A percentile compares a stretch with the other conserved stretches of the same genome.
phyloP scores from a whole-genome alignment of 1,284 basidiomycete genomes.

The Ceratobasidium sp. region DNA sequence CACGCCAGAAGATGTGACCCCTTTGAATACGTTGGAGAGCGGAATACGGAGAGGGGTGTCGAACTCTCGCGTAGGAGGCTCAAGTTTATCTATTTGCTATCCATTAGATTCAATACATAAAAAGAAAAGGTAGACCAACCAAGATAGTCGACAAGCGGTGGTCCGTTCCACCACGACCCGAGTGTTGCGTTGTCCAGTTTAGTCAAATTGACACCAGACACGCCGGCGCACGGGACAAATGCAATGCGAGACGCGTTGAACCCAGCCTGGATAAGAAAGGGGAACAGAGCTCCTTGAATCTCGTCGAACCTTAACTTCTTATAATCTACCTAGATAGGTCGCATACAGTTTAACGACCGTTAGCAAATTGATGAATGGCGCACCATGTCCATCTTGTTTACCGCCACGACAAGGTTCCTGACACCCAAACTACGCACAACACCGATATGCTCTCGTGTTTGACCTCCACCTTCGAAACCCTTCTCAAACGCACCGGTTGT shows the following conservation, averaged over 20 bases:
- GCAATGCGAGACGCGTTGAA: slow-evolving; percentile 83
- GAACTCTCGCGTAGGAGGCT: slow-evolving; percentile 85
- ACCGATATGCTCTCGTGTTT: slow-evolving; percentile 96
- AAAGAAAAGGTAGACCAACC: not conserved
- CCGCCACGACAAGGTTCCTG: slow-evolving; percentile 89
- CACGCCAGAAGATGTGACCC: slow-evolving; percentile 75
- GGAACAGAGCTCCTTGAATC: slow-evolving; percentile 79
- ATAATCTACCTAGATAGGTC: slow-evolving; percentile 79
- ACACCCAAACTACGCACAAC: slow-evolving; percentile 96
- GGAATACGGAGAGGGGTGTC: slow-evolving; percentile 86
- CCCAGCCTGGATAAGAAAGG: slow-evolving; percentile 90
- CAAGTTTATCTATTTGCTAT: slow-evolving; percentile 73
- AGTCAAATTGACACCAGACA: slow-evolving; percentile 90
- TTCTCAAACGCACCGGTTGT: slow-evolving; percentile 94
- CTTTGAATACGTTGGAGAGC: slow-evolving; percentile 95
- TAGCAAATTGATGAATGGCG: slow-evolving; percentile 51
- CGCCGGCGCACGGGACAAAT: slow-evolving; percentile 92
- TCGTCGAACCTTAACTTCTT: slow-evolving; percentile 85
- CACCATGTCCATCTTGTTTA: slow-evolving; percentile 96
- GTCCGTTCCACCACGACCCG: slow-evolving; percentile 85
- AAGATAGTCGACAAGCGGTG: slow-evolving; percentile 78
- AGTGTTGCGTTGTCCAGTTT: slow-evolving; percentile 65
- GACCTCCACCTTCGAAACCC: slow-evolving; percentile 93
- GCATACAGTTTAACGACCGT: slow-evolving; percentile 24
- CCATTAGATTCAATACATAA: not conserved